These are phyloP conservation scores for Fusarium buharicum DNA, from an alignment of 2,329 filamentous ascomycete species.

Conservation along the genomic window DNA sequence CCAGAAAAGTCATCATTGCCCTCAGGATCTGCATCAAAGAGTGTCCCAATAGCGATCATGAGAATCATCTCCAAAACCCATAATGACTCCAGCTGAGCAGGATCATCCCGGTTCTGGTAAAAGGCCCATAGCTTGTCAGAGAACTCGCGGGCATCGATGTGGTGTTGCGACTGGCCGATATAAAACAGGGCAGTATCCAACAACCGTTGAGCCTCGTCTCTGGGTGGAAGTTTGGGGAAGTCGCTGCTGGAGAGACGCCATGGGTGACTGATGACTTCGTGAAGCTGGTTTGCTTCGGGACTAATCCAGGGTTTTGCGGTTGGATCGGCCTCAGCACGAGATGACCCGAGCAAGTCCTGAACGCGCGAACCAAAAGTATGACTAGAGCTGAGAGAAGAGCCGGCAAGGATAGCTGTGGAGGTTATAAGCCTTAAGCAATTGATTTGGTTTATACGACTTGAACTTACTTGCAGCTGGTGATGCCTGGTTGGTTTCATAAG, in stretches of 20 bases:
- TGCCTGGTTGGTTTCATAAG: constrained; percentile 16
- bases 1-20: constrained; percentile 43
- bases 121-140: constrained; percentile 45
- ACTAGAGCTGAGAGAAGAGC: constrained; percentile 41
- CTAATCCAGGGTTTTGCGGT: constrained; percentile 32
- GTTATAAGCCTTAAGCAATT: neutral
- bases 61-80: constrained; percentile 46
- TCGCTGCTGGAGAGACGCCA: constrained; percentile 40
- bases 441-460: fast-evolving
- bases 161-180: constrained; percentile 44
- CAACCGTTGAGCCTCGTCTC: constrained; percentile 39
- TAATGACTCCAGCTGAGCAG: constrained; percentile 35
- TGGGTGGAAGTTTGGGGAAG: constrained; percentile 39
- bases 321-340: constrained; percentile 26
- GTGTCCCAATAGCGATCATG: constrained; percentile 41
- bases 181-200: constrained; percentile 42
- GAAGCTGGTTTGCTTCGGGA: constrained; percentile 30
- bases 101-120: constrained; percentile 40
- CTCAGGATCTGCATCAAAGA: constrained; percentile 43
- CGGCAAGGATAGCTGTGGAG: constrained; percentile 39
- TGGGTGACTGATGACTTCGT: constrained; percentile 31
- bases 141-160: constrained; percentile 43
- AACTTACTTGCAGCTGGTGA: constrained; percentile 42
- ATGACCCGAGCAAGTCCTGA: constrained; percentile 40
- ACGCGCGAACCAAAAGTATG: constrained; percentile 43